Evolutionary conservation across 768 basidiomycete genomes (phyloP).

Genomic region (Boletus subcaerulescens): DNA sequence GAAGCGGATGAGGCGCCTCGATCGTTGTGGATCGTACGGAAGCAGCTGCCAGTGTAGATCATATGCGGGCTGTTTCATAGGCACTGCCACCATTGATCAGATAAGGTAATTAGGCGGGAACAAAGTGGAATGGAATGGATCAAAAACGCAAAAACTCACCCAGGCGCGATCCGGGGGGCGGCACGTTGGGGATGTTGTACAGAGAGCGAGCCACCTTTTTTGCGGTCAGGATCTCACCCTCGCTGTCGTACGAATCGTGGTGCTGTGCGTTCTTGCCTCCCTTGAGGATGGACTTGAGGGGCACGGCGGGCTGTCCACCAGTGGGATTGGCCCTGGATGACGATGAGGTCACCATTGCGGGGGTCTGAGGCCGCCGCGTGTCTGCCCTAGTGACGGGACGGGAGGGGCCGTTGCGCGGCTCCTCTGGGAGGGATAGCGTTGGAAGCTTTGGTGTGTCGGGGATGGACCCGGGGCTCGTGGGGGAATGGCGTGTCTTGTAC

Average conservation of each 20-base stretch:
- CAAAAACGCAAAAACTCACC: slow-evolving; percentile 17
- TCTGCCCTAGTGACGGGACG: no score
- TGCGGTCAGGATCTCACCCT: slow-evolving; percentile 17
- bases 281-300: no score
- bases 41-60: slow-evolving; percentile 50
- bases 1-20: slow-evolving; percentile 43
- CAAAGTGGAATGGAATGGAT: not conserved
- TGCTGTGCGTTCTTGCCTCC: not conserved
- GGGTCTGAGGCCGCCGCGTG: no score
- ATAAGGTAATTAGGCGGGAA: not conserved
- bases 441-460: slow-evolving; percentile 22
- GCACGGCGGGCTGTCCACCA: no score
- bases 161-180: slow-evolving; percentile 24
- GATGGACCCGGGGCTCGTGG: slow-evolving; percentile 13
- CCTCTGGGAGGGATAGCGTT: slow-evolving; percentile 17
- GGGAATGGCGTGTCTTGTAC: slow-evolving; percentile 18
- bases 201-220: slow-evolving; percentile 6
- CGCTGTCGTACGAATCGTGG: slow-evolving; percentile 21
- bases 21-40: slow-evolving; percentile 34
- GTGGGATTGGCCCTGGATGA: no score
- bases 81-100: slow-evolving; percentile 30
- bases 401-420: not conserved
- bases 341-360: no score
- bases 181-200: no score
- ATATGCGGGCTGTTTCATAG: slow-evolving; percentile 40